These are phyloP conservation scores for Pyrrhoderma lamaoense DNA, from an alignment of 1,284 basidiomycete genomes.

Conservation along the genomic window DNA sequence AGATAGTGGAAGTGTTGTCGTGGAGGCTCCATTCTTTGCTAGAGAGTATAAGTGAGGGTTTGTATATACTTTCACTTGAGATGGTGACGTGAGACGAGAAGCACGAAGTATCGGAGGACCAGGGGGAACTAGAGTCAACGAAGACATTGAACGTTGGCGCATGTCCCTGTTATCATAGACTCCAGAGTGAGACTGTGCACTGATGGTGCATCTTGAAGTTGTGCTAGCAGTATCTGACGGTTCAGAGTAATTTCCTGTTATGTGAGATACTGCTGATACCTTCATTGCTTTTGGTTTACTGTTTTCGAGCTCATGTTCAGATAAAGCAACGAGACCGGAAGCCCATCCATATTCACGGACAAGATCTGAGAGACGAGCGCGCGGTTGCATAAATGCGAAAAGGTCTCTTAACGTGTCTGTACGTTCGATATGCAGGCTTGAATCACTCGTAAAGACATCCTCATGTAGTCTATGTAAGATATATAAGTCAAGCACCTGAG, in stretches of 20 bases:
- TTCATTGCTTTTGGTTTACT: neutral
- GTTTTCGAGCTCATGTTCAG: neutral
- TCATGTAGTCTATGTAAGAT: conserved; percentile 20
- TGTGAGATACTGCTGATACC: neutral
- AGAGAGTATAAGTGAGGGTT: conserved; percentile 3
- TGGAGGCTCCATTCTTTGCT: conserved; percentile 13
- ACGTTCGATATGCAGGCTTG: conserved; percentile 18
- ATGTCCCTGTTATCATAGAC: conserved; percentile 5
- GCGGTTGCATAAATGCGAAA: conserved; percentile 19
- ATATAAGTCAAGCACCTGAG: conserved; percentile 21
- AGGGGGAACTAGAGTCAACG: conserved; percentile 1
- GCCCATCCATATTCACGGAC: conserved; percentile 12
- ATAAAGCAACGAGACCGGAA: conserved; percentile 10
- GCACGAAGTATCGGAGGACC: neutral
- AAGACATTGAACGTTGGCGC: neutral
- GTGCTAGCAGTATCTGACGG: conserved; percentile 4
- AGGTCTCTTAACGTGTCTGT: conserved; percentile 21
- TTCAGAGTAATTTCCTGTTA: neutral
- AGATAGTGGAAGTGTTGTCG: conserved; percentile 2
- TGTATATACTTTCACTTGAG: conserved; percentile 6
- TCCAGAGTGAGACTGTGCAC: conserved; percentile 13
- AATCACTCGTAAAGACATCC: conserved; percentile 21
- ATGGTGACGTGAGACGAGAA: neutral
- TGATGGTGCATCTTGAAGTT: conserved; percentile 12
- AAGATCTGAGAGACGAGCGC: conserved; percentile 14